phyloP scores from a whole-genome alignment of 345 rosid genomes.

The Mangifera indica region DNA sequence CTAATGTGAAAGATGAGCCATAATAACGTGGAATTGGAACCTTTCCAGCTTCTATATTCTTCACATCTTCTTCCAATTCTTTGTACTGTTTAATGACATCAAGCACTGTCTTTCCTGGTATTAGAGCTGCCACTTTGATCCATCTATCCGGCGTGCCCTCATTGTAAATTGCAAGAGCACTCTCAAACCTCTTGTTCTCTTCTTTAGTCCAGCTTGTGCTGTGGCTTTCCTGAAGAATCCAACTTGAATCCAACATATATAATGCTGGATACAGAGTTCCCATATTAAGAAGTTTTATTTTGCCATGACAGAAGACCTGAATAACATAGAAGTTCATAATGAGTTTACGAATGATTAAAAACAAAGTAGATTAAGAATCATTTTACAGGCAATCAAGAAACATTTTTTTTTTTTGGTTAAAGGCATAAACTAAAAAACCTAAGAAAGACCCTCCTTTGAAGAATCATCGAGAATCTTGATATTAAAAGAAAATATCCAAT shows the following conservation, averaged over 20 bases:
- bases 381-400: conserved; percentile 35
- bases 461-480: conserved; percentile 35
- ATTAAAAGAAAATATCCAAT: conserved; percentile 20
- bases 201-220: conserved; percentile 62
- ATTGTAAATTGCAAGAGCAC: conserved; percentile 64
- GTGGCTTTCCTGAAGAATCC: conserved; percentile 26
- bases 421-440: conserved; percentile 37
- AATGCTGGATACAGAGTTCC: conserved; percentile 53
- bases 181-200: conserved; percentile 79
- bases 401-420: conserved; percentile 24
- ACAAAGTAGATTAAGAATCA: conserved; percentile 25
- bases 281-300: conserved; percentile 33
- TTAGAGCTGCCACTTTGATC: conserved; percentile 63
- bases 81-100: conserved; percentile 71
- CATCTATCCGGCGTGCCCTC: conserved; percentile 72
- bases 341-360: conserved; percentile 13
- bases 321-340: not conserved
- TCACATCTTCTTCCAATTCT: conserved; percentile 68
- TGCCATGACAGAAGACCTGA: not conserved
- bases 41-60: conserved; percentile 70
- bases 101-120: conserved; percentile 62
- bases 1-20: conserved; percentile 43
- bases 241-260: conserved; percentile 29
- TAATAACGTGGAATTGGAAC: conserved; percentile 71
- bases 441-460: conserved; percentile 25